These are phyloP conservation scores for Nectriaceae sp. DNA, from an alignment of 2,329 filamentous ascomycete species.

Conservation along the genomic window DNA sequence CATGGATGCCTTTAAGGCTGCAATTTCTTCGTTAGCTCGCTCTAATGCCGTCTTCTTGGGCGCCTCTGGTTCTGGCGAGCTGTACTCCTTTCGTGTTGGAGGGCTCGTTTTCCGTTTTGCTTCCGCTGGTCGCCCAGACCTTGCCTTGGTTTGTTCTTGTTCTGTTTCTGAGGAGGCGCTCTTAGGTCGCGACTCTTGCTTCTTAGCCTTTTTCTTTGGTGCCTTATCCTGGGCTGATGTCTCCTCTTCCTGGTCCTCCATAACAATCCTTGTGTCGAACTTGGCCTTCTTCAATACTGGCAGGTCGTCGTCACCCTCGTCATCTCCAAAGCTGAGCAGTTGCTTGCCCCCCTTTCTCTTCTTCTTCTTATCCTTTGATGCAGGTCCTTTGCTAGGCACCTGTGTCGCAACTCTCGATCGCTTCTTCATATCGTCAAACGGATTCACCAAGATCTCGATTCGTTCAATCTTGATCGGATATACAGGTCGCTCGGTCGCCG, in stretches of 20 bases:
- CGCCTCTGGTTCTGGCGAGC: constrained; percentile 29
- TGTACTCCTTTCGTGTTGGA: constrained; percentile 15
- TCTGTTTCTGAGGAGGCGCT: constrained; percentile 17
- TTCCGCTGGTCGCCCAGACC: constrained; percentile 5
- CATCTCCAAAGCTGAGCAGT: constrained; percentile 75
- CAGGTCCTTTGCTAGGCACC: constrained; percentile 37
- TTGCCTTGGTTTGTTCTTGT: constrained; percentile 12
- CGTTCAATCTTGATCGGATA: constrained; percentile 80
- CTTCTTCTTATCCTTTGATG: constrained; percentile 59
- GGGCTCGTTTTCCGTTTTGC: constrained; percentile 15
- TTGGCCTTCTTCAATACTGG: constrained; percentile 74
- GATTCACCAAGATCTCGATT: constrained; percentile 77
- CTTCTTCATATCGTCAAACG: constrained; percentile 79
- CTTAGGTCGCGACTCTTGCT: constrained; percentile 20
- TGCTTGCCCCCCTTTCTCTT: constrained; percentile 78
- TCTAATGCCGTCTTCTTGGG: constrained; percentile 58
- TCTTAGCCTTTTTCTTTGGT: constrained; percentile 31
- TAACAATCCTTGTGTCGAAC: constrained; percentile 75
- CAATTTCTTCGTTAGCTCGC: constrained; percentile 77
- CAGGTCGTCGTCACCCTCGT: constrained; percentile 56
- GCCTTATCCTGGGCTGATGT: constrained; percentile 27
- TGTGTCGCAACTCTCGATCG: constrained; percentile 59
- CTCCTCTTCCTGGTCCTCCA: constrained; percentile 46
- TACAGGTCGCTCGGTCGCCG: constrained; percentile 77
- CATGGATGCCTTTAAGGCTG: constrained; percentile 80